Evolutionary conservation across 306 rosid species (phyloP).

Genomic region (Malus asiatica): DNA sequence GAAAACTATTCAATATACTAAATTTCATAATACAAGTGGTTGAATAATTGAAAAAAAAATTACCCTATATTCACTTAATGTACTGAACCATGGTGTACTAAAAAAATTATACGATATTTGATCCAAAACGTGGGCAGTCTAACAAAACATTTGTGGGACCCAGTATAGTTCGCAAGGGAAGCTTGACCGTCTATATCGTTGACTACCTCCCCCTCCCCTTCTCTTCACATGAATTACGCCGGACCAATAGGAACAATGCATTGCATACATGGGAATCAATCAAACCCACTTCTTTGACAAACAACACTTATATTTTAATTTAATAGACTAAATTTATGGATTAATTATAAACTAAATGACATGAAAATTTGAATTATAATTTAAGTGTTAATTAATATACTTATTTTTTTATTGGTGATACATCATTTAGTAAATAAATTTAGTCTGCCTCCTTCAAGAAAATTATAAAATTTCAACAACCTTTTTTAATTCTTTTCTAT

Average conservation of each 20-base stretch:
- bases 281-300: slow-evolving; percentile 17
- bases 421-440: too few species aligned
- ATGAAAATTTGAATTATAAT: too few species aligned
- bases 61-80: too few species aligned
- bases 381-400: too few species aligned
- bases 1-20: too few species aligned
- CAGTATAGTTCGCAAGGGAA: background rate
- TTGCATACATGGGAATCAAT: background rate
- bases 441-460: background rate
- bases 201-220: slow-evolving; percentile 7
- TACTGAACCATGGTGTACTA: too few species aligned
- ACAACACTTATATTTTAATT: background rate
- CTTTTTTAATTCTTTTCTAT: background rate
- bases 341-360: too few species aligned
- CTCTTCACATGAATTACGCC: slow-evolving; percentile 25
- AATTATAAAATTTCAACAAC: background rate
- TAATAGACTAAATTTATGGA: too few species aligned
- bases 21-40: too few species aligned
- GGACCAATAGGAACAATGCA: slow-evolving; percentile 7
- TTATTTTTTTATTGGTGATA: too few species aligned
- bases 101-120: background rate
- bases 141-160: slow-evolving; percentile 8
- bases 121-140: slow-evolving; percentile 14
- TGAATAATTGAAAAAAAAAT: too few species aligned
- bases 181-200: slow-evolving; percentile 24